Base-by-base conservation (phyloP, 495 filamentous ascomycete genomes). In the Cercophora newfieldiana region DNA sequence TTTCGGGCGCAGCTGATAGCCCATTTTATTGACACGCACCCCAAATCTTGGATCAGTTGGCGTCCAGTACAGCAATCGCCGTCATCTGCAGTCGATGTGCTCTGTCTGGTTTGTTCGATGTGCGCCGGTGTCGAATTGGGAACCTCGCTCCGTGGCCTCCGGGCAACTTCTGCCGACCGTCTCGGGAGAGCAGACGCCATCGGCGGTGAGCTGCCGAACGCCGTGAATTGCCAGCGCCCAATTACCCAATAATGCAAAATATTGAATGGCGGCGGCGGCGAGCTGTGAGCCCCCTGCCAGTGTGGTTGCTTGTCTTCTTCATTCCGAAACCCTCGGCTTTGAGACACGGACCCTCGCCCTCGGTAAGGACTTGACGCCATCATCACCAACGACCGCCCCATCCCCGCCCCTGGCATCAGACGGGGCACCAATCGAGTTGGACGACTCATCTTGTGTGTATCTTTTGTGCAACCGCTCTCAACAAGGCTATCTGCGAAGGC, bases 1-100 rank as follows among this genome's bases (percentile, higher is more conserved):
- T 78, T 66, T 79, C 76, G 73, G 75, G 69, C 72, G 73, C 72
- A 73, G 71, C 63, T 72, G 68, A 63, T 59, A 68, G 30, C 59
- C 61, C 18, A 28, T 66, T 64, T 64, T 71, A 69, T 74, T 72
- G 66, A 67, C 53, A 31, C 66, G 69, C 69, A 55, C 56, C 63
- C 59, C 61, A 61, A 61, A 51, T 55, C 33, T 56, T 66, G 65
- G 64, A 49, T 30, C 33, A 29, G 44, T 47, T 14, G 58, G 61
- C 59, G 59, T 25, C 69, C 18, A 58, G 51, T 62, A 59, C 69
- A 71, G 59, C 59, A 66, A 55, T 47, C 57, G n/a, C 30, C 29
- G 31, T 37, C 57, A 24, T 60, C 33, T 60, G 57, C 30, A 16
- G 28, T 56, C 26, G n/a, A n/a, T n/a, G 18, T 30, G 54, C 30